Evolutionary conservation across 805 yeast species (phyloP).

Genomic region (Metschnikowia arizonensis): DNA sequence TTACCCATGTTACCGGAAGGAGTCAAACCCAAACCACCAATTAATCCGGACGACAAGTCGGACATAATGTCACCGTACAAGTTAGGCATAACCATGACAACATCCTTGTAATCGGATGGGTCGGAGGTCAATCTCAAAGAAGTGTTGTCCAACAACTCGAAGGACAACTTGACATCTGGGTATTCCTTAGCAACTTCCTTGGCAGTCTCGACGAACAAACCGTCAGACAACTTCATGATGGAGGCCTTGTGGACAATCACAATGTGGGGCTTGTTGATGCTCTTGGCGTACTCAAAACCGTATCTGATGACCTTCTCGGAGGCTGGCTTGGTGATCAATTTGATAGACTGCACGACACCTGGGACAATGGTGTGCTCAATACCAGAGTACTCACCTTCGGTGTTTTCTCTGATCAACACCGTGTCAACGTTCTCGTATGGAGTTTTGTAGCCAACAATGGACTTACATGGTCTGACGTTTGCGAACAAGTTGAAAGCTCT

Average conservation of each 20-base stretch:
- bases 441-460: constrained; percentile 89
- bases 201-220: constrained; percentile 90
- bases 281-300: constrained; percentile 93
- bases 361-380: constrained; percentile 97
- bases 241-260: constrained; percentile 97
- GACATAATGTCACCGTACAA: constrained; percentile 99
- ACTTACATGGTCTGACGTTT: constrained; percentile 94
- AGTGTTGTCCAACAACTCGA: constrained; percentile 93
- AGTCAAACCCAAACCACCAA: constrained; percentile 98
- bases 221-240: constrained; percentile 97
- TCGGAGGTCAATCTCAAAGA: constrained; percentile 85
- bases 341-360: constrained; percentile 97
- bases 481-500: constrained; percentile 95
- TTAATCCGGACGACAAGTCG: constrained; percentile 94
- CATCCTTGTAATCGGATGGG: constrained; percentile 81
- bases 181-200: constrained; percentile 84
- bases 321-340: constrained; percentile 93
- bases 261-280: constrained; percentile 82
- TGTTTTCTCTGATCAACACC: constrained; percentile 96
- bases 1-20: constrained; percentile 99
- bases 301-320: constrained; percentile 95
- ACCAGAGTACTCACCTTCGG: constrained; percentile 99
- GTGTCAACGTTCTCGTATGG: constrained; percentile 88
- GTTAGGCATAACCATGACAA: constrained; percentile 98
- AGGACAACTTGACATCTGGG: constrained; percentile 81